Evolutionary conservation across 2,329 filamentous ascomycete species (phyloP).

Genomic region (Aureobasidium sp.): DNA sequence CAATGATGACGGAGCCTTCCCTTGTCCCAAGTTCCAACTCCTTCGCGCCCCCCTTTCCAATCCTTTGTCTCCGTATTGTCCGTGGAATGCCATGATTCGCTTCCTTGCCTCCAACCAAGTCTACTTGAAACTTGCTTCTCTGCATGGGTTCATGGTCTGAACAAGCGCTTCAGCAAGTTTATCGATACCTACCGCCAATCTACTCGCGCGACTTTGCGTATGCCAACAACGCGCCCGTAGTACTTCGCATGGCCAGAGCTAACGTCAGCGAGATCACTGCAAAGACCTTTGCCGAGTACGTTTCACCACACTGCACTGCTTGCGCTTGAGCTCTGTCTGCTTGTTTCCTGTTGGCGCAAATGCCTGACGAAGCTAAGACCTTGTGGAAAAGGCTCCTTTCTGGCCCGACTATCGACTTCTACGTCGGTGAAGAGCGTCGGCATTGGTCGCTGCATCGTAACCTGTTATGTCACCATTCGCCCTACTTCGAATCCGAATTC

Average conservation of each 20-base stretch:
- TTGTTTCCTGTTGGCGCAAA: constrained; percentile 19
- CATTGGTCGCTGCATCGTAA: constrained; percentile 48
- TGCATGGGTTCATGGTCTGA: constrained; percentile 20
- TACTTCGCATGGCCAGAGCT: constrained; percentile 39
- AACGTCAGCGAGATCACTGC: constrained; percentile 43
- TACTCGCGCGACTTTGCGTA: constrained; percentile 40
- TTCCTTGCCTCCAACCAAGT: constrained; percentile 17
- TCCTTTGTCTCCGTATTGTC: constrained; percentile 1
- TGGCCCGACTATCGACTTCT: constrained; percentile 45
- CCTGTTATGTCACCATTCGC: constrained; percentile 47
- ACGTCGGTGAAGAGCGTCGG: constrained; percentile 41
- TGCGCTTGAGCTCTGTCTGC: neutral
- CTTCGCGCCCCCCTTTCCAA: neutral
- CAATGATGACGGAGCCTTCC: constrained; percentile 4
- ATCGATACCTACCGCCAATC: constrained; percentile 21
- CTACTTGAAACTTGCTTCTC: constrained; percentile 17
- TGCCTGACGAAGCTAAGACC: constrained; percentile 34
- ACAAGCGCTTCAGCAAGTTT: constrained; percentile 18
- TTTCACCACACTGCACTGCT: constrained; percentile 32
- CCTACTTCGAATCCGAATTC: constrained; percentile 35
- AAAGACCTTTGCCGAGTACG: constrained; percentile 47
- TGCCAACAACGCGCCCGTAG: constrained; percentile 29
- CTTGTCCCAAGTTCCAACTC: neutral
- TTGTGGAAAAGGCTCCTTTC: constrained; percentile 45
- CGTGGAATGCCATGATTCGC: constrained; percentile 17